Conservation (phyloP, 1,284 basidiomycete genomes). For the Cystobasidium pallidum region DNA sequence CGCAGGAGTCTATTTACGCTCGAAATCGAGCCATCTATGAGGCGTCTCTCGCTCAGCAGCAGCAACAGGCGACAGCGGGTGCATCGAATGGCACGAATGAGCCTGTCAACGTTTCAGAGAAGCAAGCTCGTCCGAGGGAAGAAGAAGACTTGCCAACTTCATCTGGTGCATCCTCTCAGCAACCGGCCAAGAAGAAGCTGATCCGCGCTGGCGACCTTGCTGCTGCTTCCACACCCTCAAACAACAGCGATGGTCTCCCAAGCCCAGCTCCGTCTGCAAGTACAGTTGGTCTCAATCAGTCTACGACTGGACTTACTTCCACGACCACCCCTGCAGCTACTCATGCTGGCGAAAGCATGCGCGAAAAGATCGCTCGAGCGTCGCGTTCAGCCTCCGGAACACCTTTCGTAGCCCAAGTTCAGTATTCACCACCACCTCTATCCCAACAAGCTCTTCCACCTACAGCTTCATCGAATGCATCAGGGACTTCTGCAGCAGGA, state of each 20-base stretch:
- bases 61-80: conserved; percentile 9
- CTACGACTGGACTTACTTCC: neutral
- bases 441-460: neutral
- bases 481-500: neutral
- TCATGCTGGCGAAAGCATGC: conserved; percentile 29
- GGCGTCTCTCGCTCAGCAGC: conserved; percentile 27
- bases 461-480: neutral
- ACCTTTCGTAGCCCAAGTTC: conserved; percentile 36
- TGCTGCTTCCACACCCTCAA: conserved; percentile 1
- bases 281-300: neutral
- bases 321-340: neutral
- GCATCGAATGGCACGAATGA: neutral
- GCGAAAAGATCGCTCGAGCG: conserved; percentile 33
- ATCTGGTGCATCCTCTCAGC: neutral
- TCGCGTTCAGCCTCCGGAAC: conserved; percentile 18
- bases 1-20: conserved; percentile 38
- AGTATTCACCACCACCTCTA: conserved; percentile 6
- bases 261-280: neutral
- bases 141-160: neutral
- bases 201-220: conserved; percentile 38
- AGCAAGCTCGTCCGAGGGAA: conserved; percentile 29
- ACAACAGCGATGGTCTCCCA: neutral
- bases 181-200: conserved; percentile 32
- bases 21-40: conserved; percentile 40
- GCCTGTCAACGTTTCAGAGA: neutral